Evolutionary conservation across 139 green algal species (phyloP).

Genomic region (Volvox reticuliferus): DNA sequence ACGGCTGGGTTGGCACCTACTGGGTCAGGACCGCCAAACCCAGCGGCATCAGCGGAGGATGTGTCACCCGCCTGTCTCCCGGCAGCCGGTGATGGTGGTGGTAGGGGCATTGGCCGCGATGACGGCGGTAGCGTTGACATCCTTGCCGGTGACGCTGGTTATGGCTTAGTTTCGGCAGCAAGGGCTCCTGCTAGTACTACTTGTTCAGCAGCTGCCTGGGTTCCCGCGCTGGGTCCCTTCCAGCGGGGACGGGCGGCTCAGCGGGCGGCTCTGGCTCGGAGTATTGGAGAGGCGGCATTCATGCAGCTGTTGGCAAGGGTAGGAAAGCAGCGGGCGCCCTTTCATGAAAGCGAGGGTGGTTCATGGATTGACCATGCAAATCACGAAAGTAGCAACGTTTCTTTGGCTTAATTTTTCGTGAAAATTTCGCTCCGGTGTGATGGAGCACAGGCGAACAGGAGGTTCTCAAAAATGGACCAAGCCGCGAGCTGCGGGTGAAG

Average conservation of each 20-base stretch:
- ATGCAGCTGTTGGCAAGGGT: conserved; percentile 26
- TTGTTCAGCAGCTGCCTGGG: neutral
- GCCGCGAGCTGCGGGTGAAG: too few relatives aligned
- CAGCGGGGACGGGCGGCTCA: conserved; percentile 5
- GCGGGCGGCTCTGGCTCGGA: conserved; percentile 25
- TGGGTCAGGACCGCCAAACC: neutral
- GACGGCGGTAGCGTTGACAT: neutral
- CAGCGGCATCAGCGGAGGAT: neutral
- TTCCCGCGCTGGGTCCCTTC: conserved; percentile 40
- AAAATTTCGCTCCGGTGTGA: too few relatives aligned
- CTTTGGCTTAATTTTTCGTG: too few relatives aligned
- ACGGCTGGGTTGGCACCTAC: neutral
- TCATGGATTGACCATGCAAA: too few relatives aligned
- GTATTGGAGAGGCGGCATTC: conserved; percentile 22
- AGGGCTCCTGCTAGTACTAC: too few relatives aligned
- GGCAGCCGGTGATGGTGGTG: neutral
- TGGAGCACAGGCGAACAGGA: too few relatives aligned
- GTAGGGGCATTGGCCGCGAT: neutral
- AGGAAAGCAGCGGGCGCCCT: neutral
- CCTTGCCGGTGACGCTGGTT: neutral
- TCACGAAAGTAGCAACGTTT: too few relatives aligned
- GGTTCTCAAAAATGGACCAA: too few relatives aligned
- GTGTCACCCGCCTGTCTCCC: too few relatives aligned
- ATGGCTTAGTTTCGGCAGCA: neutral
- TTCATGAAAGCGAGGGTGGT: too few relatives aligned